Evolutionary conservation across 805 yeast genomes (phyloP).

Genomic region (Zygosaccharomyces kombuchaensis): DNA sequence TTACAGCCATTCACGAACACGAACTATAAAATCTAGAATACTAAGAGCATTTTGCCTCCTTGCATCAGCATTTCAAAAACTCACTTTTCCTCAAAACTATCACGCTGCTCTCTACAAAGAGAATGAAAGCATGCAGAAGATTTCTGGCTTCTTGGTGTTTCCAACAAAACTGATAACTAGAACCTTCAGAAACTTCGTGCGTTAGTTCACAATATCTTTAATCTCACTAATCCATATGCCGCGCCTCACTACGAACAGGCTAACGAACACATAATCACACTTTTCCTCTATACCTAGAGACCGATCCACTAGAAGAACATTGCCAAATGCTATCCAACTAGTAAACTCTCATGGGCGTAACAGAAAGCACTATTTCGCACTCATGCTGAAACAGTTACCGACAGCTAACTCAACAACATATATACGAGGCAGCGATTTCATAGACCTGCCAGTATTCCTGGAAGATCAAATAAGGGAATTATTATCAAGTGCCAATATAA

Average conservation of each 20-base stretch:
- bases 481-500: not conserved
- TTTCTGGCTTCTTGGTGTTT: not conserved
- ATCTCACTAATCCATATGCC: not conserved
- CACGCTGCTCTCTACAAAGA: not conserved
- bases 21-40: not conserved
- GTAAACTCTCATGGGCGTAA: not conserved
- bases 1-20: not conserved
- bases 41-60: not conserved
- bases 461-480: not conserved
- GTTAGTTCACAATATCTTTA: not conserved
- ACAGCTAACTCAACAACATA: not conserved
- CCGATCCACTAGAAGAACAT: not conserved
- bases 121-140: not conserved
- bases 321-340: not conserved
- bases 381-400: not conserved
- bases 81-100: not conserved
- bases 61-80: not conserved
- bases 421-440: not conserved
- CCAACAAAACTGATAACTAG: not conserved
- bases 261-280: not conserved
- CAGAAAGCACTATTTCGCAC: not conserved
- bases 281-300: not conserved
- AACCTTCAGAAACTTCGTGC: not conserved
- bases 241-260: not conserved
- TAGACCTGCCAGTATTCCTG: not conserved